A percentile compares a stretch with the other conserved stretches of the same genome.
Conservation (phyloP, 2,329 filamentous ascomycete genomes). For the Pseudocercospora ulei region DNA sequence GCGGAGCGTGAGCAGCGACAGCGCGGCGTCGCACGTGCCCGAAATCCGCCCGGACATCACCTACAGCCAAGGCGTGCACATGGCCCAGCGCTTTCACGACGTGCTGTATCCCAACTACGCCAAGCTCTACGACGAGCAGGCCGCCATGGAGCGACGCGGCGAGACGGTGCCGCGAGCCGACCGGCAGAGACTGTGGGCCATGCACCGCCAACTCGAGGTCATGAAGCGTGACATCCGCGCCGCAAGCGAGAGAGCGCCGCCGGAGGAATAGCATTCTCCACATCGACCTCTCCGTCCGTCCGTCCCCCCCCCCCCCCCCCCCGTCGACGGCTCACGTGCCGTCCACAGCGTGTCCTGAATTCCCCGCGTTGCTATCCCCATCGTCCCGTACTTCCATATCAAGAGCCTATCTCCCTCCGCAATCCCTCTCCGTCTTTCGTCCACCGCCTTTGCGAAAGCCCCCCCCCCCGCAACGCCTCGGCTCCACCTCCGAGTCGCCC, state of each 20-base stretch:
- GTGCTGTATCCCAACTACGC: conserved; percentile 51
- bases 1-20: conserved; percentile 24
- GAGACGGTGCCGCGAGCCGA: conserved; percentile 36
- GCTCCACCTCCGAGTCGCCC: too few relatives aligned
- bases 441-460: too few relatives aligned
- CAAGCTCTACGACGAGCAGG: conserved; percentile 45
- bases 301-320: not conserved
- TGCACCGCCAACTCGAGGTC: conserved; percentile 46
- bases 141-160: conserved; percentile 31
- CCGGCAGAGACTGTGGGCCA: conserved; percentile 45
- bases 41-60: conserved; percentile 25
- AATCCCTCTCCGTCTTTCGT: too few relatives aligned
- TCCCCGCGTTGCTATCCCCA: too few relatives aligned
- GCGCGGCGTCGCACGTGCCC: conserved; percentile 13
- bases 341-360: too few relatives aligned
- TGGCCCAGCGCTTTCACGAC: conserved; percentile 46
- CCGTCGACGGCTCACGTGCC: too few relatives aligned
- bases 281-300: too few relatives aligned
- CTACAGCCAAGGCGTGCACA: conserved; percentile 40
- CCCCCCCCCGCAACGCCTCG: too few relatives aligned
- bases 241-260: conserved; percentile 29
- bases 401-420: too few relatives aligned
- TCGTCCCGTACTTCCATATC: too few relatives aligned
- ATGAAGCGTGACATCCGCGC: conserved; percentile 50
- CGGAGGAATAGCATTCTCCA: conserved; percentile 12